Base-by-base conservation (phyloP, 805 yeast species). In the Zygosaccharomyces rouxii region DNA sequence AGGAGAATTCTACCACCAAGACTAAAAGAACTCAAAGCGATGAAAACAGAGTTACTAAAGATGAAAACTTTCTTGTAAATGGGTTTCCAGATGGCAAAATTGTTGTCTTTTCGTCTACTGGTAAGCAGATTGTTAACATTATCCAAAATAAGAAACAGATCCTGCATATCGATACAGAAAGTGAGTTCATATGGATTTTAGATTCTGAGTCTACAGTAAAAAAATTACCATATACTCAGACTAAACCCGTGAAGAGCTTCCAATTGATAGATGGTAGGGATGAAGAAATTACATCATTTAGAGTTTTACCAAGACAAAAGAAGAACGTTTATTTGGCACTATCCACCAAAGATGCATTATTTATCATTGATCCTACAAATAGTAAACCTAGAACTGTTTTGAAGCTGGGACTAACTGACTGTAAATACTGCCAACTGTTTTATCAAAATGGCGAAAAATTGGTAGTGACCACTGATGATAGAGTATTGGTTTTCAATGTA, bases 331-430 rank as follows among this genome's bases (percentile, higher is more conserved):
- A 53, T 7, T 48, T 74, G 10, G 51, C 69, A 45, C 63, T 65
- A 10, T 52, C 59, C 13, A 57, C 68, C 3, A 60, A 59, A 42
- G 44, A 57, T 59, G 74, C 81, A 7, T 83, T 83, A 9, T 82
- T 81, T 60, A 71, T 84, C 48, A 78, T 84, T 60, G 88, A 84
- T 63, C 87, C 87, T 38, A 55, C 60, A n/a, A 62, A 65, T 45
- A 66, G 67, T 49, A 63, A 66, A 47, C 70, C 70, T 13, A 48
- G 54, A 3, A 60, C 64, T 0, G 46, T 57, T 18, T 55, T 61
- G 5, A 56, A 51, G 33, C 51, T 62, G 22, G 59, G 58, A 7
- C 31, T 55, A n/a, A 42, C 39, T 30, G 58, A 55, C 28, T 54
- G 62, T 30, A 39, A 51, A n/a, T 38, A 49, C 7, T 52, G 56